Conservation (phyloP, 768 basidiomycete genomes). For the Dictyophora rubrovolvata region DNA sequence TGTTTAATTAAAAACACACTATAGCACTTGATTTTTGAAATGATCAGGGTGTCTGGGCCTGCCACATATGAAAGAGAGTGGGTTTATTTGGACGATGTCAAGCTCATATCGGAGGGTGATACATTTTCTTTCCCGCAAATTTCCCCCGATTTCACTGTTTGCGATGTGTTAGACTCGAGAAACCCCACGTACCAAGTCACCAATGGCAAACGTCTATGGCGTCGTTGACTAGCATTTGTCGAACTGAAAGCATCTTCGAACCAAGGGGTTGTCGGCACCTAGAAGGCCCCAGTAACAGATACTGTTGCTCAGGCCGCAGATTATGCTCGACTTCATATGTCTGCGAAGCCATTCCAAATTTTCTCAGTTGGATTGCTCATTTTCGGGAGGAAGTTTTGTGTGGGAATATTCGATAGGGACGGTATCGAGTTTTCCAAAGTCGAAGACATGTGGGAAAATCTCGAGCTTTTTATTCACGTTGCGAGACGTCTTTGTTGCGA, state of each 20-base stretch:
- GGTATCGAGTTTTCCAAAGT: constrained; percentile 20
- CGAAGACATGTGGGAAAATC: constrained; percentile 17
- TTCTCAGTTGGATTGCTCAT: constrained; percentile 23
- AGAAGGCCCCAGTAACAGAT: not conserved
- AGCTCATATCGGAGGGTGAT: too few species aligned
- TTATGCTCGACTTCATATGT: constrained; percentile 21
- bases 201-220: too few species aligned
- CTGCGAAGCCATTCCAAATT: constrained; percentile 21
- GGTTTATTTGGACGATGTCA: too few species aligned
- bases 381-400: constrained; percentile 21
- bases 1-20: too few species aligned
- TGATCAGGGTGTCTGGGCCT: too few species aligned
- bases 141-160: too few species aligned
- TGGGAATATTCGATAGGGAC: constrained; percentile 23
- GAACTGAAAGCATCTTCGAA: not conserved
- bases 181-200: too few species aligned
- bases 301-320: too few species aligned
- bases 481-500: constrained; percentile 13
- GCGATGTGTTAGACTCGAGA: too few species aligned
- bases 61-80: too few species aligned
- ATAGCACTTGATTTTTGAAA: too few species aligned
- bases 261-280: not conserved
- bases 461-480: constrained; percentile 18
- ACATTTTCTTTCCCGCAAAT: too few species aligned
- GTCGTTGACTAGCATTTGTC: not conserved